Evolutionary conservation across 139 green algal species (phyloP).

Genomic region (Tetradesmus lagerheimii): DNA sequence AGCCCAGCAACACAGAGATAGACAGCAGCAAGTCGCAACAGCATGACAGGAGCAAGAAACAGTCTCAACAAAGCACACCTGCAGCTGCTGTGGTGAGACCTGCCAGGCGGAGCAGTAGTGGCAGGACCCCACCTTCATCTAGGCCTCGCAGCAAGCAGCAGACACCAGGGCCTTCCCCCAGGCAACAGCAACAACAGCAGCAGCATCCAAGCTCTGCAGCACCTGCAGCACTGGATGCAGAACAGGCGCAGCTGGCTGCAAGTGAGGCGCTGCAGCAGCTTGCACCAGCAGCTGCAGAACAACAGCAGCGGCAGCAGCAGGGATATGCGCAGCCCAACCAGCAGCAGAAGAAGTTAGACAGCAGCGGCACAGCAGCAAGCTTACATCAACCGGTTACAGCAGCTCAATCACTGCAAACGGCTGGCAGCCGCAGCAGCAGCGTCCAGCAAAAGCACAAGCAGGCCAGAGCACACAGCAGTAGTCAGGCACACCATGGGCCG

Average conservation of each 20-base stretch:
- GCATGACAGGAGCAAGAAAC: too few species aligned
- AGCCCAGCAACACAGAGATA: neutral
- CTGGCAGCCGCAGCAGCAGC: neutral
- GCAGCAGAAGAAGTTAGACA: neutral
- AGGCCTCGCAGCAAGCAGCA: neutral
- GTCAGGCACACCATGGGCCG: neutral
- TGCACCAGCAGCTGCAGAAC: neutral
- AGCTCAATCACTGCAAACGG: neutral
- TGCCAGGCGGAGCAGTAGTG: neutral
- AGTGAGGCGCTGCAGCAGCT: neutral
- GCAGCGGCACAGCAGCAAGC: neutral
- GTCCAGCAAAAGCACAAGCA: neutral
- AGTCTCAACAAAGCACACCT: neutral
- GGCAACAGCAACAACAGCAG: conserved; percentile 12
- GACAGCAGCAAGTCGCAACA: neutral
- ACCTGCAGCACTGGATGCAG: neutral
- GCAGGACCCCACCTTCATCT: neutral
- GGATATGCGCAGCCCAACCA: neutral
- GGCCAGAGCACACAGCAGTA: neutral
- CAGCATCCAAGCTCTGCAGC: neutral
- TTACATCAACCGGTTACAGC: neutral
- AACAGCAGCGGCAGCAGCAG: neutral
- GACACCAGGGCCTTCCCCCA: neutral
- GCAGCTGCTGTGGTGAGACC: too few species aligned
- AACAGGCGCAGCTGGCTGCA: neutral